These are phyloP conservation scores for Aspergillus nanangensis DNA, from an alignment of 495 filamentous ascomycete species.

Conservation along the genomic window DNA sequence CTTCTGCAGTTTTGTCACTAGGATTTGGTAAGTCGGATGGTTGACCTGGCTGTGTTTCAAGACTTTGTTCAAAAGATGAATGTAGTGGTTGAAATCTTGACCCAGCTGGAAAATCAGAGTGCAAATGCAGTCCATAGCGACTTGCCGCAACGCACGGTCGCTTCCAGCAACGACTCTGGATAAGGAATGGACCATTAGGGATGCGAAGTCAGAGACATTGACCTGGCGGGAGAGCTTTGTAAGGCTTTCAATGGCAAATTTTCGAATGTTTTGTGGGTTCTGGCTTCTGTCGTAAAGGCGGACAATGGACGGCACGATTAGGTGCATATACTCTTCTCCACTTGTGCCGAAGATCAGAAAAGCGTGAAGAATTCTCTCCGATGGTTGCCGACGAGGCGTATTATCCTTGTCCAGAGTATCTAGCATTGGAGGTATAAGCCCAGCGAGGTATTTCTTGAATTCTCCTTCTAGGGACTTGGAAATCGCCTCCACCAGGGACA, in stretches of 20 bases:
- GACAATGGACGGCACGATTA: slow-evolving; percentile 96
- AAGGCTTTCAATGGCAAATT: slow-evolving; percentile 88
- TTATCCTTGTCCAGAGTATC: slow-evolving; percentile 82
- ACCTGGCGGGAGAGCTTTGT: slow-evolving; percentile 94
- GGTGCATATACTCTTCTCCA: slow-evolving; percentile 96
- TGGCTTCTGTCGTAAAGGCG: slow-evolving; percentile 81
- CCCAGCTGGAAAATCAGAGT: slow-evolving; percentile 94
- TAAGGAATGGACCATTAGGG: slow-evolving; percentile 88
- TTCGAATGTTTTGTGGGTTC: slow-evolving; percentile 71
- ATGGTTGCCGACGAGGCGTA: slow-evolving; percentile 67
- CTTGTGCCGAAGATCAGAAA: slow-evolving; percentile 96
- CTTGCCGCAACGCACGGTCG: slow-evolving; percentile 69
- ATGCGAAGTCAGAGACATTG: slow-evolving; percentile 94
- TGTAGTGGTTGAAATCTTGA: slow-evolving; percentile 89
- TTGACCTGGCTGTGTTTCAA: slow-evolving; percentile 63
- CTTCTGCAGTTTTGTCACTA: slow-evolving; percentile 88
- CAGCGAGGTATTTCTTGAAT: slow-evolving; percentile 91
- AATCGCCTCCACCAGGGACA: slow-evolving; percentile 87
- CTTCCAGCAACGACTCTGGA: slow-evolving; percentile 68
- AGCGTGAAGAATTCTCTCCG: slow-evolving; percentile 87
- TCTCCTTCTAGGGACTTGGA: slow-evolving; percentile 92
- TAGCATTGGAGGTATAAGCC: slow-evolving; percentile 86
- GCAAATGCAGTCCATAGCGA: slow-evolving; percentile 93
- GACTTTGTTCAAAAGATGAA: slow-evolving; percentile 80
- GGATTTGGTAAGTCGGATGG: slow-evolving; percentile 83